phyloP scores from a whole-genome alignment of 495 filamentous ascomycete species.

The Cercophora sp. region DNA sequence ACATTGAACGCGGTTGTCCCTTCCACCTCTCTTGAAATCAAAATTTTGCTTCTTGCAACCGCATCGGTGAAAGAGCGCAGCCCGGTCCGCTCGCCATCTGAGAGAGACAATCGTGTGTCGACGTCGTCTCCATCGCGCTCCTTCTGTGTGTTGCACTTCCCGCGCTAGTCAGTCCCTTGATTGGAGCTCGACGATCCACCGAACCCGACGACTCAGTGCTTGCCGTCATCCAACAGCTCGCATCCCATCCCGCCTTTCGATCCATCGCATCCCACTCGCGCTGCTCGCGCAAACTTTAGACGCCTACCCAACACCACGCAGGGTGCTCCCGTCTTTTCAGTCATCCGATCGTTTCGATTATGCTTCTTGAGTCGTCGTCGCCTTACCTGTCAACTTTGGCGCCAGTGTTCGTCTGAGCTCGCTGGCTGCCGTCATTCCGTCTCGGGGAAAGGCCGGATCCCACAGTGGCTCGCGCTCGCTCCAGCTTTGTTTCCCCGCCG shows the following conservation, averaged over 20 bases:
- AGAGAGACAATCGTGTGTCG: not conserved
- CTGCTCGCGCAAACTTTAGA: conserved; percentile 2
- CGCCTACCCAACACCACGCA: not conserved
- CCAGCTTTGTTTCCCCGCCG: conserved; percentile 1
- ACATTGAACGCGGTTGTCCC: conserved; percentile 4
- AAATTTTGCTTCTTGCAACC: conserved; percentile 9
- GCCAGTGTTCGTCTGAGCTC: not conserved
- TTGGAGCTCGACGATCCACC: conserved; percentile 15
- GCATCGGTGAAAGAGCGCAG: not conserved
- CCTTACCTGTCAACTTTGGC: not conserved
- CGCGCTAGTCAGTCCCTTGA: conserved; percentile 8
- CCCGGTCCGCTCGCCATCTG: conserved; percentile 3
- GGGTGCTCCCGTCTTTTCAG: not conserved
- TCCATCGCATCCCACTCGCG: conserved; percentile 1
- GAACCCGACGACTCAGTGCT: conserved; percentile 5
- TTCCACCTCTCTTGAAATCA: not conserved
- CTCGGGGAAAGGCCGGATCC: conserved; percentile 8
- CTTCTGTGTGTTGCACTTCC: conserved; percentile 13
- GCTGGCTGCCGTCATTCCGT: not conserved
- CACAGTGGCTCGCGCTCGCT: conserved; percentile 14
- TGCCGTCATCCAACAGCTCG: conserved; percentile 1
- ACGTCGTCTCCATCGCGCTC: not conserved
- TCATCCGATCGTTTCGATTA: conserved; percentile 13
- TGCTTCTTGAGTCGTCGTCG: not conserved
- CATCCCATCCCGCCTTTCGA: too few relatives aligned